A percentile compares a stretch with the other conserved stretches of the same genome.
These are phyloP conservation scores for Euphorbia lathyris DNA, from an alignment of 345 rosid genomes.

Conservation along the genomic window DNA sequence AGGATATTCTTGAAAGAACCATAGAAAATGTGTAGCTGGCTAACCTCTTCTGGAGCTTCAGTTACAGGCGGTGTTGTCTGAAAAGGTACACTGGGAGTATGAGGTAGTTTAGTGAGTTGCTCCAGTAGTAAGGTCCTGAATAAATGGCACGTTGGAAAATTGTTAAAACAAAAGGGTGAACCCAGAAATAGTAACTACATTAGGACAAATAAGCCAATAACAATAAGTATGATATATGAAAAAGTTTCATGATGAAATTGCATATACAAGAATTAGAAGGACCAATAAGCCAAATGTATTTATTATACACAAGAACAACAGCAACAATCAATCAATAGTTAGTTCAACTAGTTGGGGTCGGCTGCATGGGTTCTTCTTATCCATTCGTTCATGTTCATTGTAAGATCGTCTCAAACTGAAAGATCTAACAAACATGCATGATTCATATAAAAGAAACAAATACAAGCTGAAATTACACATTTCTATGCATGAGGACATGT, in stretches of 20 bases:
- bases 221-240: not conserved
- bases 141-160: not conserved
- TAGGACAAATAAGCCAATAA: not conserved
- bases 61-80: constrained; percentile 48
- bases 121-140: constrained; percentile 45
- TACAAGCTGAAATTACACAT: not conserved
- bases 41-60: constrained; percentile 65
- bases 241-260: not conserved
- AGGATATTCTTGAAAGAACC: not conserved
- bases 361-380: too few relatives aligned
- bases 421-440: not conserved
- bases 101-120: constrained; percentile 54
- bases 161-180: constrained; percentile 14
- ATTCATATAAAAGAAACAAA: too few relatives aligned
- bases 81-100: constrained; percentile 68
- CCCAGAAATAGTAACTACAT: not conserved
- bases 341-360: not conserved
- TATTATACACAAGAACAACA: not conserved
- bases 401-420: too few relatives aligned
- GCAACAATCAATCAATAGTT: not conserved
- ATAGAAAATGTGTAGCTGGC: constrained; percentile 7
- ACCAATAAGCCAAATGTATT: not conserved
- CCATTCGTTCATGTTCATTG: too few relatives aligned
- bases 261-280: not conserved
- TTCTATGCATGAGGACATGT: not conserved